phyloP scores from a whole-genome alignment of 2,329 filamentous ascomycete genomes.

The Arthrobotrys pseudoclavata region DNA sequence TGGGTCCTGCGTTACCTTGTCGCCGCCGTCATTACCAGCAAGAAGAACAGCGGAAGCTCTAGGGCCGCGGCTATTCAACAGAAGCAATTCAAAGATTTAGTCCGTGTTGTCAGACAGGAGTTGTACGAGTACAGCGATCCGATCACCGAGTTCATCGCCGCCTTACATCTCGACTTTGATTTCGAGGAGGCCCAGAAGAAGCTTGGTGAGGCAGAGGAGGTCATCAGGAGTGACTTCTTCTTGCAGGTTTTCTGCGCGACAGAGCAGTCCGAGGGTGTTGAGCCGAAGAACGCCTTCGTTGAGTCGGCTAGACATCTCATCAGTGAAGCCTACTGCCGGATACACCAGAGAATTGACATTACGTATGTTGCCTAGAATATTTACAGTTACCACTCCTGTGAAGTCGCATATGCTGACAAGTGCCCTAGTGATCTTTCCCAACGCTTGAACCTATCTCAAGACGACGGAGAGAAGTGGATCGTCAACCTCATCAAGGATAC shows the following conservation, averaged over 20 bases:
- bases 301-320: constrained; percentile 96
- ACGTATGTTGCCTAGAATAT: constrained; percentile 70
- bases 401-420: constrained; percentile 58
- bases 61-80: constrained; percentile 90
- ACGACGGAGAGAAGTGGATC: constrained; percentile 99
- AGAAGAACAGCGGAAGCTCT: constrained; percentile 72
- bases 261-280: constrained; percentile 66
- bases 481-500: constrained; percentile 99
- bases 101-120: constrained; percentile 96
- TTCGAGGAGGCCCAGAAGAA: constrained; percentile 96
- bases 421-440: constrained; percentile 83
- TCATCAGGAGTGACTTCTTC: constrained; percentile 96
- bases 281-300: constrained; percentile 87
- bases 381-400: neutral
- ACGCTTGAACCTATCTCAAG: constrained; percentile 88
- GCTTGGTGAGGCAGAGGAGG: constrained; percentile 87
- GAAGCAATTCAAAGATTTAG: constrained; percentile 97
- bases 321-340: constrained; percentile 99
- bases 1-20: constrained; percentile 96
- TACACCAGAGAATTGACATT: constrained; percentile 98
- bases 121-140: constrained; percentile 97
- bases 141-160: constrained; percentile 95
- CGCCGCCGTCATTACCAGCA: constrained; percentile 94
- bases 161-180: constrained; percentile 95
- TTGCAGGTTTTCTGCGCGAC: constrained; percentile 68